Conservation (phyloP, 441 rosid genomes). For the Metrosideros polymorpha region DNA sequence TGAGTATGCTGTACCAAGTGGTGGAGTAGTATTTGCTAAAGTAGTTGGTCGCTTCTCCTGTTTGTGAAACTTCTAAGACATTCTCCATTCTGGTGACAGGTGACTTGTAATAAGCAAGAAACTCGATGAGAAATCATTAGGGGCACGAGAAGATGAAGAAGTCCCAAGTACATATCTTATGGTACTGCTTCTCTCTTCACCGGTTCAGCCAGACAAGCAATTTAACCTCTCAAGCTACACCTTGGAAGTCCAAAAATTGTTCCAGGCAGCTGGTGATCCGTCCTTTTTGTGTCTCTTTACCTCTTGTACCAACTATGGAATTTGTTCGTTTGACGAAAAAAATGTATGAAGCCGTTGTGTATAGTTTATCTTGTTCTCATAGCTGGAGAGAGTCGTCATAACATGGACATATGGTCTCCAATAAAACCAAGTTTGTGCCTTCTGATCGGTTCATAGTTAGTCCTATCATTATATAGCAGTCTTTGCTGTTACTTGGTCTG, state of each 20-base stretch:
- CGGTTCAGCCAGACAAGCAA: slow-evolving; percentile 14
- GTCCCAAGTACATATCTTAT: not conserved
- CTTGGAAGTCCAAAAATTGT: slow-evolving; percentile 4
- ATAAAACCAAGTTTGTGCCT: slow-evolving; percentile 27
- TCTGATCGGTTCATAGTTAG: not conserved
- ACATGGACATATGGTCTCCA: slow-evolving; percentile 19
- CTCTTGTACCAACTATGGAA: slow-evolving; percentile 16
- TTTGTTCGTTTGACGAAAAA: not conserved
- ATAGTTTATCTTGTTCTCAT: slow-evolving; percentile 20
- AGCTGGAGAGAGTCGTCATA: slow-evolving; percentile 19
- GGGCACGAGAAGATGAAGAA: slow-evolving; percentile 2
- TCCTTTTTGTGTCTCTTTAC: not conserved
- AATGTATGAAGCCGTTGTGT: slow-evolving; percentile 23
- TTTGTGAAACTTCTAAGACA: not conserved
- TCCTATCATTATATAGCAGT: not conserved
- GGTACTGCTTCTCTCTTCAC: not conserved
- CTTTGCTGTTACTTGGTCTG: not conserved
- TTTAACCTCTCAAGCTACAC: not conserved
- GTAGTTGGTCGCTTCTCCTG: not conserved
- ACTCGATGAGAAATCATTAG: slow-evolving; percentile 8
- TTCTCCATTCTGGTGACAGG: slow-evolving; percentile 17
- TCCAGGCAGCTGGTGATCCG: slow-evolving; percentile 8
- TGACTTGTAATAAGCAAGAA: slow-evolving; percentile 7
- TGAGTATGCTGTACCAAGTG: not conserved
- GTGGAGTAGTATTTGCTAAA: not conserved